phyloP scores from a whole-genome alignment of 768 basidiomycete species.

The Boletus subcaerulescens region DNA sequence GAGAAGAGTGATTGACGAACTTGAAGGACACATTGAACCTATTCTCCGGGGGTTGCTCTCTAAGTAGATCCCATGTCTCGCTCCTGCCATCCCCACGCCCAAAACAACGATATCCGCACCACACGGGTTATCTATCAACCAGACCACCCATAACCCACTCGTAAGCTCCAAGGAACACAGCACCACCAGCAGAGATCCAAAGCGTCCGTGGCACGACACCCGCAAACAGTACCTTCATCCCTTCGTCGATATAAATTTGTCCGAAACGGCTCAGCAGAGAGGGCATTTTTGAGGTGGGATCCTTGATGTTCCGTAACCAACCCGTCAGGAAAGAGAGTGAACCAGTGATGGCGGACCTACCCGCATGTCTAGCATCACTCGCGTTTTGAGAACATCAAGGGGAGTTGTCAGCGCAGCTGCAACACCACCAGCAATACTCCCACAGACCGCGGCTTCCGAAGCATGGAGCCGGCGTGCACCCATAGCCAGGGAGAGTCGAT shows the following conservation, averaged over 20 bases:
- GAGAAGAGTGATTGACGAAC: neutral
- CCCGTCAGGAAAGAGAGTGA: neutral
- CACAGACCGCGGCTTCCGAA: conserved; percentile 83
- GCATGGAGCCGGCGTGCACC: conserved; percentile 58
- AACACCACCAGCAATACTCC: conserved; percentile 85
- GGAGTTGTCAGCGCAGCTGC: conserved; percentile 93
- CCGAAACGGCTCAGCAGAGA: conserved; percentile 55
- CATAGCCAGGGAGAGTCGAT: conserved; percentile 52
- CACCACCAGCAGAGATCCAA: conserved; percentile 96
- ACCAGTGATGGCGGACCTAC: conserved; percentile 41
- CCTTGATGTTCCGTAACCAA: conserved; percentile 34
- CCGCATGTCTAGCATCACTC: conserved; percentile 91
- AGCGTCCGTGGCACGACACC: conserved; percentile 89
- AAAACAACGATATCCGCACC: neutral
- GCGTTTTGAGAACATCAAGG: conserved; percentile 93
- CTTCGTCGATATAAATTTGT: conserved; percentile 71
- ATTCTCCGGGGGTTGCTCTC: neutral
- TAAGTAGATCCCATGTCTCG: neutral
- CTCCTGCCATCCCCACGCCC: neutral
- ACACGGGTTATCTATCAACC: conserved; percentile 21
- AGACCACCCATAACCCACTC: conserved; percentile 70
- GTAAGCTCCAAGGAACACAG: conserved; percentile 96
- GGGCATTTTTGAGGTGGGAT: conserved; percentile 47
- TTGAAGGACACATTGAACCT: neutral
- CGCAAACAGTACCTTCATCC: conserved; percentile 71